Evolutionary conservation across 768 basidiomycete species (phyloP), one percentile per base, ranked within the genome.

Genomic region (Lentinula boryana): DNA sequence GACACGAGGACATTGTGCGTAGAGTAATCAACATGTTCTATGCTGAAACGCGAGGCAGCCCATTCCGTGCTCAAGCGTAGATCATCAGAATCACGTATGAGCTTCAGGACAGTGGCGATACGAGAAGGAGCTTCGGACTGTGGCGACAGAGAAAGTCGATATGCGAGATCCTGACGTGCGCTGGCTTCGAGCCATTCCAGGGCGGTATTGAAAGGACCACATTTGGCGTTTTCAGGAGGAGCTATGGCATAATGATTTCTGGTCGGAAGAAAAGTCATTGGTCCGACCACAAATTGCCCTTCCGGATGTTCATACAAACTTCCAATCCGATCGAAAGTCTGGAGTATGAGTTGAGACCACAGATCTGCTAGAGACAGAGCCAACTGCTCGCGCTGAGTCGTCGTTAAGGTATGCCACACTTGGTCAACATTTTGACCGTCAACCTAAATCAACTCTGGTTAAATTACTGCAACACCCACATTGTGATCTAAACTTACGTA

Each of bases 251-350:
- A 49, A 18, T 21, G 13, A 40, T 35, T 46, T 4, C 50, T 44
- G 23, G 41, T 43, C 27, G 50, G 61, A 60, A 52, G 51, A 56
- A 46, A 60, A 53, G 58, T 49, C 53, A 64, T 58, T 15, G 61
- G 61, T n/a, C 63, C 63, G 7, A 64, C 51, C 13, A 7, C 46
- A 38, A 61, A 61, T 36, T 58, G 27, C 31, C 51, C 50, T 7
- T 32, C 27, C 1, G 32, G 12, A 23, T 21, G 6, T 16, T 58
- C 35, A 38, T 49, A 36, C 7, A 64, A 44, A 38, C 63, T 64
- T 21, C 63, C 63, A 35, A 64, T 62, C 15, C n/a, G 33, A 13
- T 58, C 18, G 56, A 64, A 64, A 23, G 53, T 50, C 13, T 54
- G 31, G 2, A 27, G 46, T 21, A 64, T 44, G 15, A 64, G 56